Conservation (phyloP, 495 filamentous ascomycete genomes). For the Aspergillus saccharolyticus region DNA sequence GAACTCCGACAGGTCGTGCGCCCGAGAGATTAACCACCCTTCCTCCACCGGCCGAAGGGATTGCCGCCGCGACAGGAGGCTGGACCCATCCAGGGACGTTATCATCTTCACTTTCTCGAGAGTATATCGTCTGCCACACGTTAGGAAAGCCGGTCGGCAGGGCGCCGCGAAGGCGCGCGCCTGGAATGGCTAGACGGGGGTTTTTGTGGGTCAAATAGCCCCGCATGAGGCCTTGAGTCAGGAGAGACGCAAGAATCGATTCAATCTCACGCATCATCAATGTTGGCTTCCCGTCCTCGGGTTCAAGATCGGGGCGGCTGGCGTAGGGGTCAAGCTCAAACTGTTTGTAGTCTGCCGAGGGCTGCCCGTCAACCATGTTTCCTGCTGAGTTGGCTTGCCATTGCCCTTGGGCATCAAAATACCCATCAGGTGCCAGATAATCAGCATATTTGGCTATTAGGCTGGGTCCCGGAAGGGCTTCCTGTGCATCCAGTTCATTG, state of each 20-base stretch:
- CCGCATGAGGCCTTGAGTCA: constrained; percentile 77
- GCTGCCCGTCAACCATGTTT: constrained; percentile 32
- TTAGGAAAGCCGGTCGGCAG: constrained; percentile 60
- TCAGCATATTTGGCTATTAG: constrained; percentile 32
- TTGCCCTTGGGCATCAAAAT: constrained; percentile 33
- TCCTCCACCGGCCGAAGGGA: constrained; percentile 28
- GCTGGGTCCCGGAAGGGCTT: constrained; percentile 12
- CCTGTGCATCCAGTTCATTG: constrained; percentile 8
- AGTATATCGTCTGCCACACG: constrained; percentile 52
- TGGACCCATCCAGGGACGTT: constrained; percentile 56
- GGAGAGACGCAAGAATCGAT: constrained; percentile 65
- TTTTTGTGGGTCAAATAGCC: constrained; percentile 79
- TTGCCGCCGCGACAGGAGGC: constrained; percentile 18
- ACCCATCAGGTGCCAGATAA: constrained; percentile 32
- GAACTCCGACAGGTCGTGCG: constrained; percentile 47
- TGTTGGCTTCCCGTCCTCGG: constrained; percentile 40
- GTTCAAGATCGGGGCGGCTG: constrained; percentile 8
- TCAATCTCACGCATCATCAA: constrained; percentile 67
- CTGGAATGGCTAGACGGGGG: constrained; percentile 74
- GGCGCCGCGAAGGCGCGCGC: constrained; percentile 60
- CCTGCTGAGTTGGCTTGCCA: constrained; percentile 25
- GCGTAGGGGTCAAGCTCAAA: constrained; percentile 40
- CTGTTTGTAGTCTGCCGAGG: constrained; percentile 43
- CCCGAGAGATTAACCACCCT: constrained; percentile 51
- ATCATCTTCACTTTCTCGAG: constrained; percentile 35